Conservation (phyloP, 2,329 filamentous ascomycete genomes). For the Calonectria fujianensis region DNA sequence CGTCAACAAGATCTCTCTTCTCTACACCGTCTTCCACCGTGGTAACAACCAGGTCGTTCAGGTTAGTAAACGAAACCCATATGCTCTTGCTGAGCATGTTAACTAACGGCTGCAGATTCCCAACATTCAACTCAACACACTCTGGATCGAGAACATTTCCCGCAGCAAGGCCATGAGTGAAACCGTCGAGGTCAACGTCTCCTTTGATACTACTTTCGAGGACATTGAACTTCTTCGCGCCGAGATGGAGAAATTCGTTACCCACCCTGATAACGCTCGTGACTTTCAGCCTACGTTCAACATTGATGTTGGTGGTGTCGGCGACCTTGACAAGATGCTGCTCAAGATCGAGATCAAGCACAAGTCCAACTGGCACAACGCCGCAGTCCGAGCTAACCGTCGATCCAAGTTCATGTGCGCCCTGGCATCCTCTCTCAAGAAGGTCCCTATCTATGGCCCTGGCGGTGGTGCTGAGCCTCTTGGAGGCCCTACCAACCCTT, state of each 20-base stretch:
- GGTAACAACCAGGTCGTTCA: constrained; percentile 85
- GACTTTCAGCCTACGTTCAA: constrained; percentile 92
- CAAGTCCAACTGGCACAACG: constrained; percentile 95
- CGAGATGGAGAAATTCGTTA: constrained; percentile 91
- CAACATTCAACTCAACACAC: constrained; percentile 91
- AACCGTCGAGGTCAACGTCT: constrained; percentile 85
- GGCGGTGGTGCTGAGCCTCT: constrained; percentile 80
- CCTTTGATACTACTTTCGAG: constrained; percentile 91
- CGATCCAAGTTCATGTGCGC: constrained; percentile 99
- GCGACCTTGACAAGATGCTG: constrained; percentile 90
- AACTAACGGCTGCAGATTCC: constrained; percentile 75
- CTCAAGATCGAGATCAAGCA: constrained; percentile 90
- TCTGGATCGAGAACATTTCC: constrained; percentile 97
- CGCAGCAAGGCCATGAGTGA: constrained; percentile 95
- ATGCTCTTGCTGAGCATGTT: neutral
- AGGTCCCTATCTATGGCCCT: constrained; percentile 89
- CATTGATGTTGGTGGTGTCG: constrained; percentile 85
- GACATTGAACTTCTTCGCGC: constrained; percentile 89
- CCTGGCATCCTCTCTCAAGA: constrained; percentile 87
- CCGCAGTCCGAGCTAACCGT: constrained; percentile 84
- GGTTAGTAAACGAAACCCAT: constrained; percentile 53
- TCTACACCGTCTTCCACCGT: constrained; percentile 93
- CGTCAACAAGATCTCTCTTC: constrained; percentile 94
- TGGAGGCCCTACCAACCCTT: constrained; percentile 83
- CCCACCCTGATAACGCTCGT: constrained; percentile 87